Conservation (phyloP, 768 basidiomycete species). For the Termitomyces sp. region DNA sequence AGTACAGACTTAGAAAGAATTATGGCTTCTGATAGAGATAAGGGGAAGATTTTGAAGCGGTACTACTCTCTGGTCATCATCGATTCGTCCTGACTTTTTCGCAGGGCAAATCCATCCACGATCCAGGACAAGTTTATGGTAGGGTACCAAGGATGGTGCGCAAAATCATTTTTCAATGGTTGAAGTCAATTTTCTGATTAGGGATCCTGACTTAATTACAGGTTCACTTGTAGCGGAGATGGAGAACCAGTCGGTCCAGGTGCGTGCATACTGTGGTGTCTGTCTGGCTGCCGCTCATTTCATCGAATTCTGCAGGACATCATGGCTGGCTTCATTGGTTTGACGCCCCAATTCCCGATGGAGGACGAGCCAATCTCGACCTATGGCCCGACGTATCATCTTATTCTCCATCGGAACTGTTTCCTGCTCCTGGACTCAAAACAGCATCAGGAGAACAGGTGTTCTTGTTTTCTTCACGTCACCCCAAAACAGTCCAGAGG, state of each 20-base stretch:
- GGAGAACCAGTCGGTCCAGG: conserved; percentile 63
- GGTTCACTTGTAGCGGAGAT: conserved; percentile 71
- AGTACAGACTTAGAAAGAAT: not conserved
- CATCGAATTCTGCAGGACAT: conserved; percentile 36
- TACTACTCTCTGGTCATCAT: conserved; percentile 14
- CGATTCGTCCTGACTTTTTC: conserved; percentile 1
- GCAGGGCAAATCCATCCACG: conserved; percentile 64
- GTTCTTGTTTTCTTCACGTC: conserved; percentile 72
- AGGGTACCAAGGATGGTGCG: conserved; percentile 83
- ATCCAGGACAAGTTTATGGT: conserved; percentile 83
- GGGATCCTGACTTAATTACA: conserved; percentile 17
- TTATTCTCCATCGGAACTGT: conserved; percentile 68
- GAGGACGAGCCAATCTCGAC: conserved; percentile 70
- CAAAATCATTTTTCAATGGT: not conserved
- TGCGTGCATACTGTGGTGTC: conserved; percentile 13
- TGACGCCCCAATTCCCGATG: conserved; percentile 56
- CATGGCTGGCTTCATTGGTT: conserved; percentile 91
- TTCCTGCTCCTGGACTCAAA: conserved; percentile 60
- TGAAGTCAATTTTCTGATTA: not conserved
- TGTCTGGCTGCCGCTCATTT: not conserved
- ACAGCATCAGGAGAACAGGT: conserved; percentile 51
- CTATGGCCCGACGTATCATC: conserved; percentile 76
- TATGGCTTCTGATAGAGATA: conserved; percentile 22
- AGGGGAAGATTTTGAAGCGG: conserved; percentile 35
- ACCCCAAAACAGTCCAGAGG: conserved; percentile 66